Evolutionary conservation across 768 basidiomycete genomes (phyloP), one percentile per base, ranked within the genome.

Genomic region (Pulveroboletus sp.): DNA sequence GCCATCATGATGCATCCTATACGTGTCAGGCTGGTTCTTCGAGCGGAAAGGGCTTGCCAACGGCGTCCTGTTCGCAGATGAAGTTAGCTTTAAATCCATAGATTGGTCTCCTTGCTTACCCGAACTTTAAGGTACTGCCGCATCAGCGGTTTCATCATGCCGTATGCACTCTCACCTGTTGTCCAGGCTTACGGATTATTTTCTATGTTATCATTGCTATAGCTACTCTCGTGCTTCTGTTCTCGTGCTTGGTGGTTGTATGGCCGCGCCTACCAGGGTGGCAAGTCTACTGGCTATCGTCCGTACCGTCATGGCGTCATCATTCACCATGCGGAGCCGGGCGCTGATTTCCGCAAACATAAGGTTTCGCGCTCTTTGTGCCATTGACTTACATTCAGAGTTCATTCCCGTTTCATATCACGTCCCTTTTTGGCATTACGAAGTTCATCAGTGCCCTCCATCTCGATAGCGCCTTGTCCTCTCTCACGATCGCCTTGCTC

Each of bases 131-230:
- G 37, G 45, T n/a, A 22, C 29, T 19, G n/a, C 45, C 23, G 10
- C n/a, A n/a, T 39, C 19, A 38, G 46, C 22, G 29, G 30, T 8
- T 22, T 47, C 29, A 5, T 39, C 5, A 31, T 47, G 29, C 46
- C 46, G 4, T 31, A 39, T 24, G 19, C 40, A 10, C 38, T 47
- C 23, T 38, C 46, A 19, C 16, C 27, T 11, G 9, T 29, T 9
- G 30, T 47, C 20, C 22, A 39, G 5, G 38, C 46, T 24, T 39
- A 47, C n/a, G 46, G 46, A 10, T 30, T 47, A 30, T 47, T 31
- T 22, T 32, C 24, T 20, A 14, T 38, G 6, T 12, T 47, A 16
- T 29, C 27, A 29, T 29, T 5, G 27, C 27, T 11, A 29, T 29
- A 29, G 46, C 22, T 32, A 32, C 22, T 11, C 10, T 39, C 14